These are phyloP conservation scores for Aspergillus caelatus DNA, from an alignment of 2,329 filamentous ascomycete genomes.

Conservation along the genomic window DNA sequence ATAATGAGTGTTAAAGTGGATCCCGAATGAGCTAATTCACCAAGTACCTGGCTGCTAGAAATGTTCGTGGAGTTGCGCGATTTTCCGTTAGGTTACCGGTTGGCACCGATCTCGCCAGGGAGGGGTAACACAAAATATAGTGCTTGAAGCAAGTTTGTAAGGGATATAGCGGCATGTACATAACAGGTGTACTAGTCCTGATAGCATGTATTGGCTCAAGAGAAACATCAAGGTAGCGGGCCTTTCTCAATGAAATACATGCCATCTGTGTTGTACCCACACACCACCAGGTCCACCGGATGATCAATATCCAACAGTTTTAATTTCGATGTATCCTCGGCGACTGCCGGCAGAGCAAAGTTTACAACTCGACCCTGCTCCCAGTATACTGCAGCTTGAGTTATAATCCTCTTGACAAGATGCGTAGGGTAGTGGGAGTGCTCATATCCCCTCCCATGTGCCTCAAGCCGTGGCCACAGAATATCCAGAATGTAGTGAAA, in stretches of 20 bases:
- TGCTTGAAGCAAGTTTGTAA: no score
- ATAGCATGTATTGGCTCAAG: no score
- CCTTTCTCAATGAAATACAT: conserved; percentile 6
- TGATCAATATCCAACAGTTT: conserved; percentile 15
- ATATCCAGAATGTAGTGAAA: conserved; percentile 19
- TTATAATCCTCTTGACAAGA: conserved; percentile 24
- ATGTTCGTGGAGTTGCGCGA: no score
- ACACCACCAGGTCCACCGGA: conserved; percentile 9
- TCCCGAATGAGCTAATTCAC: no score
- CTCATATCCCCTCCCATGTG: conserved; percentile 21
- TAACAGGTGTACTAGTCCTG: no score
- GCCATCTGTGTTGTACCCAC: conserved; percentile 6
- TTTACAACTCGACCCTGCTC: background rate
- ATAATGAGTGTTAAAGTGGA: no score
- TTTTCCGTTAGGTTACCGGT: no score
- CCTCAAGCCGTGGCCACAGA: conserved; percentile 23
- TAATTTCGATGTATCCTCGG: conserved; percentile 15
- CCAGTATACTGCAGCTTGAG: conserved; percentile 17
- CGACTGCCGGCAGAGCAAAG: conserved; percentile 11
- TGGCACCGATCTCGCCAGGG: no score
- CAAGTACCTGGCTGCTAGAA: no score
- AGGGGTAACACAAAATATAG: no score
- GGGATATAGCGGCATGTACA: no score
- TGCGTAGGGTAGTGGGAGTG: conserved; percentile 28
- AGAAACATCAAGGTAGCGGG: background rate